Evolutionary conservation across 2,329 filamentous ascomycete species (phyloP).

Genomic region (Emergomyces africanus): DNA sequence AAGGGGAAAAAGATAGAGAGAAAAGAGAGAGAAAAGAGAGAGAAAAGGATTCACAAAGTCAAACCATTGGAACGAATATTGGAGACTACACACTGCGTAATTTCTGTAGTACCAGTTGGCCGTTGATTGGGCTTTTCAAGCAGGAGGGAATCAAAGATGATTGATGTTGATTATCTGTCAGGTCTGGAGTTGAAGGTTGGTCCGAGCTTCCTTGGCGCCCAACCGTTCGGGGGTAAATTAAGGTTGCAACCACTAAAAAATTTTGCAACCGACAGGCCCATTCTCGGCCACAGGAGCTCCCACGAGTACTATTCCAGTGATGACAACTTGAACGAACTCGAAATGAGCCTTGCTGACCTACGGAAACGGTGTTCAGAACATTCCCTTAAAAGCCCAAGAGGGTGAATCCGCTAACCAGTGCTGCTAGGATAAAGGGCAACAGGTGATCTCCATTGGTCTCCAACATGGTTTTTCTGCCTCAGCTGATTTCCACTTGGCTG

Average conservation of each 20-base stretch:
- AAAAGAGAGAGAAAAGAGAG: no score
- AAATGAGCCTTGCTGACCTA: neutral
- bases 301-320: neutral
- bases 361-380: neutral
- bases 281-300: no score
- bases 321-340: neutral
- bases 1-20: no score
- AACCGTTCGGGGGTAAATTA: neutral
- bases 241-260: neutral
- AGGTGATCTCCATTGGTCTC: neutral
- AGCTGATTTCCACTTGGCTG: neutral
- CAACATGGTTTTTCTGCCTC: neutral
- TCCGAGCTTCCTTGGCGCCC: neutral
- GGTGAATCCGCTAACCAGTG: no score
- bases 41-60: neutral
- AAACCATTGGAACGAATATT: neutral
- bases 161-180: neutral
- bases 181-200: neutral
- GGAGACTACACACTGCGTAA: neutral
- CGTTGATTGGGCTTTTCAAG: neutral
- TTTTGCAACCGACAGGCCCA: no score
- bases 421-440: neutral
- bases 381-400: no score
- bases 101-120: neutral
- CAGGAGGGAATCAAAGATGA: neutral